Evolutionary conservation across 2,329 filamentous ascomycete genomes (phyloP).

Genomic region (Erysiphe pulchra): DNA sequence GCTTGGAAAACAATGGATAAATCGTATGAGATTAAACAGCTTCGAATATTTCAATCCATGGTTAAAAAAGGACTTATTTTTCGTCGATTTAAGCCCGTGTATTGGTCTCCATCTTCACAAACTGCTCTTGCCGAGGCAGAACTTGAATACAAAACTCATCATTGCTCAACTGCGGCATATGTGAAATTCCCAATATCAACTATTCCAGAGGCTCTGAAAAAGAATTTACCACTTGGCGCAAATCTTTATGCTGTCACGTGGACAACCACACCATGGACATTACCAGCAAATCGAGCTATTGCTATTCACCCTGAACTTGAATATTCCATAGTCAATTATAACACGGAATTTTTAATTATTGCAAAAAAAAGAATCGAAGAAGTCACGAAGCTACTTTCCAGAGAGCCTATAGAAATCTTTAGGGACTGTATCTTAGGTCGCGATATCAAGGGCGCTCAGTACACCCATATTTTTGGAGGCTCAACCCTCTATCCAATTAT

Average conservation of each 20-base stretch:
- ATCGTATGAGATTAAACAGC: slow-evolving; percentile 47
- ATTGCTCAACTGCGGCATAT: slow-evolving; percentile 48
- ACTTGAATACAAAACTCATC: slow-evolving; percentile 56
- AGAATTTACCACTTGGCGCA: slow-evolving; percentile 17
- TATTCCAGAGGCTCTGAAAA: slow-evolving; percentile 19
- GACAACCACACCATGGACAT: slow-evolving; percentile 96
- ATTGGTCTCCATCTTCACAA: slow-evolving; percentile 59
- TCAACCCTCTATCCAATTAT: slow-evolving; percentile 42
- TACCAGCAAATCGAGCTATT: slow-evolving; percentile 79
- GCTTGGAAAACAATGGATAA: slow-evolving; percentile 60
- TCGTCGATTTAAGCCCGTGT: slow-evolving; percentile 56
- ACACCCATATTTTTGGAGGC: slow-evolving; percentile 44
- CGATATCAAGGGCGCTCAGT: slow-evolving; percentile 37
- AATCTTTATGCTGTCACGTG: slow-evolving; percentile 64
- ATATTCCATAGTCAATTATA: slow-evolving; percentile 41
- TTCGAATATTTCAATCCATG: slow-evolving; percentile 52
- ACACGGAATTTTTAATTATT: slow-evolving; percentile 37
- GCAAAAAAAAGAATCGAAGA: slow-evolving; percentile 43
- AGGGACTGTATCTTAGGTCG: slow-evolving; percentile 33
- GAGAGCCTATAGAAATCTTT: slow-evolving; percentile 18
- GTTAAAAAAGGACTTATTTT: slow-evolving; percentile 50
- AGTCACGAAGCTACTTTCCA: slow-evolving; percentile 21
- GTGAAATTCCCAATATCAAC: slow-evolving; percentile 46
- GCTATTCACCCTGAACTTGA: slow-evolving; percentile 50
- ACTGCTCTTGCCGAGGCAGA: slow-evolving; percentile 68